Evolutionary conservation across 805 yeast genomes (phyloP).

Genomic region (Saccharomyces paradoxus): DNA sequence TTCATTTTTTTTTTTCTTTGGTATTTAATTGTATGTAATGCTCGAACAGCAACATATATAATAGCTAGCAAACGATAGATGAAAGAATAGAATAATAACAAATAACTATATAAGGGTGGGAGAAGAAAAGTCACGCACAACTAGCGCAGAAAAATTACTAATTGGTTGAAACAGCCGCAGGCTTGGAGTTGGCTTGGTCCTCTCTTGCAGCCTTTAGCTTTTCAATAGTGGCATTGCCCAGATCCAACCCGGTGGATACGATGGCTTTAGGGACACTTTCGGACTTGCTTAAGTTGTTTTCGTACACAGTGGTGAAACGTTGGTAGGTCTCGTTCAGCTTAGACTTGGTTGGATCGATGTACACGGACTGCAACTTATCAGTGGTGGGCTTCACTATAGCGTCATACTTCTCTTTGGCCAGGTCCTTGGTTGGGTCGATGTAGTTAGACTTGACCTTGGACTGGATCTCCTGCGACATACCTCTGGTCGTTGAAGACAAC

Average conservation of each 20-base stretch:
- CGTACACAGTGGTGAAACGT: conserved; percentile 24
- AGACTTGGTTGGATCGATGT: conserved; percentile 15
- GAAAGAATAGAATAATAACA: background rate
- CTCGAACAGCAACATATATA: background rate
- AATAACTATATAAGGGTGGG: background rate
- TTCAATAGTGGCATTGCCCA: conserved; percentile 24
- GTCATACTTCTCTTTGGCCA: conserved; percentile 19
- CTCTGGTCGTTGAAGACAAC: conserved; percentile 23
- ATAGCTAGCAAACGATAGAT: background rate
- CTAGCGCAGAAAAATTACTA: background rate
- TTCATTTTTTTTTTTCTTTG: background rate
- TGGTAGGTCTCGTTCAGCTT: conserved; percentile 18
- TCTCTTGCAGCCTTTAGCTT: conserved; percentile 13
- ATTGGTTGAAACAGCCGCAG: background rate
- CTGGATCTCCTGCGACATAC: conserved; percentile 21
- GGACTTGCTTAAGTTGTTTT: conserved; percentile 20
- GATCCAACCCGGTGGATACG: conserved; percentile 26
- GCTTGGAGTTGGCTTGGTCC: background rate
- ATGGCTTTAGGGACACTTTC: conserved; percentile 29
- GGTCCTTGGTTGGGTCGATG: conserved; percentile 18
- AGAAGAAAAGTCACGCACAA: background rate
- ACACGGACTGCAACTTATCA: conserved; percentile 14
- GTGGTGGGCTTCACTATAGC: conserved; percentile 19
- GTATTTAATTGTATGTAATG: background rate
- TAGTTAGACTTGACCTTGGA: conserved; percentile 17